Evolutionary conservation across 2,329 filamentous ascomycete genomes (phyloP).

Genomic region (Passalora sequoiae): DNA sequence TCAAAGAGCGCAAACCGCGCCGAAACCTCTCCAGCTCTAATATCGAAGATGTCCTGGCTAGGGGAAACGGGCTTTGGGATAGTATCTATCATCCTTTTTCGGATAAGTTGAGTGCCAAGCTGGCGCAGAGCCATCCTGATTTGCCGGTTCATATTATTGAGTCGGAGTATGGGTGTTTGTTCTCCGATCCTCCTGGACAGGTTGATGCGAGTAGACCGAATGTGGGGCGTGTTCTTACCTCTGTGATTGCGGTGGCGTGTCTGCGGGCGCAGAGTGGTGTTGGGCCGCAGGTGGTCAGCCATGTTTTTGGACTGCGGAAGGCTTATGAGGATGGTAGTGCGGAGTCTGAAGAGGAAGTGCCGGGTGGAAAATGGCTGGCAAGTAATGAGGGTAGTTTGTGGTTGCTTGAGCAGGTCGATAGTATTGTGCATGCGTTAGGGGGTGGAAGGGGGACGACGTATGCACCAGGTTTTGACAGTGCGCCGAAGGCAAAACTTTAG

Average conservation of each 20-base stretch:
- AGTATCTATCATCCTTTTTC: conserved; percentile 72
- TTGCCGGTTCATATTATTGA: conserved; percentile 74
- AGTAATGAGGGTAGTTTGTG: conserved; percentile 61
- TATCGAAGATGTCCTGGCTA: conserved; percentile 49
- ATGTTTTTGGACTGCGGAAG: conserved; percentile 76
- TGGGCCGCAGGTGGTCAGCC: conserved; percentile 73
- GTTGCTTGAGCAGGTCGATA: conserved; percentile 58
- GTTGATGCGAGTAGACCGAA: conserved; percentile 36
- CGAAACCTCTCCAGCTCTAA: conserved; percentile 38
- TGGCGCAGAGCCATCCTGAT: conserved; percentile 73
- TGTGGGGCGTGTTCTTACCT: conserved; percentile 67
- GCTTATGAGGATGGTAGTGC: conserved; percentile 62
- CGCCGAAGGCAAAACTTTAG: conserved; percentile 41
- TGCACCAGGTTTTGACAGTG: conserved; percentile 45
- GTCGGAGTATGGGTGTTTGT: conserved; percentile 66
- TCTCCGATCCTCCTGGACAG: conserved; percentile 59
- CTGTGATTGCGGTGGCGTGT: conserved; percentile 67
- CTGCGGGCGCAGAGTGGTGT: conserved; percentile 75
- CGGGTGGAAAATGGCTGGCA: conserved; percentile 59
- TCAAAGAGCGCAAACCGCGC: conserved; percentile 37
- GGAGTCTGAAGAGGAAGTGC: conserved; percentile 50
- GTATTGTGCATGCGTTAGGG: conserved; percentile 50
- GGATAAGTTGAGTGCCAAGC: conserved; percentile 63
- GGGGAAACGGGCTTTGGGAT: conserved; percentile 66
- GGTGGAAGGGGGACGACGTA: conserved; percentile 51